phyloP scores from a whole-genome alignment of 1,284 basidiomycete species.

The Cutaneotrichosporon cutaneum region DNA sequence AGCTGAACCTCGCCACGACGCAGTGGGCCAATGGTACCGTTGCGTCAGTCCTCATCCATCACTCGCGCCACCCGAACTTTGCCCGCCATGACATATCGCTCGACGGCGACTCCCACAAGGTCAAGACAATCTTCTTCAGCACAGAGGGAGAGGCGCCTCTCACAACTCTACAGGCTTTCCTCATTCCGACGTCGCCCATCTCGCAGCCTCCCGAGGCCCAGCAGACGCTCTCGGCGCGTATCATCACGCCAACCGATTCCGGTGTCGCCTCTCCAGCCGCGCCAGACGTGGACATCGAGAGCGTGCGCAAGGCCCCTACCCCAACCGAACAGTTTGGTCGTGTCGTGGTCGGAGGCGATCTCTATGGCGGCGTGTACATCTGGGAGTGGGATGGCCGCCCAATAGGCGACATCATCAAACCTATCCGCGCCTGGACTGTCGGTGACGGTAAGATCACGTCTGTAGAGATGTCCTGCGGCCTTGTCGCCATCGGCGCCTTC shows the following conservation, averaged over 20 bases:
- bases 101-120: conserved; percentile 5
- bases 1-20: conserved; percentile 28
- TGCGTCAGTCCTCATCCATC: conserved; percentile 36
- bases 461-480: conserved; percentile 39
- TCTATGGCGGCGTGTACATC: conserved; percentile 37
- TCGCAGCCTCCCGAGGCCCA: conserved; percentile 19
- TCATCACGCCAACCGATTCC: conserved; percentile 18
- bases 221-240: conserved; percentile 18
- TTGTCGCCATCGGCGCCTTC: conserved; percentile 45
- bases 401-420: conserved; percentile 14
- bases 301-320: conserved; percentile 7
- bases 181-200: conserved; percentile 28
- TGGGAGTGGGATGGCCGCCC: conserved; percentile 40
- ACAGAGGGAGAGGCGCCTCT: conserved; percentile 26
- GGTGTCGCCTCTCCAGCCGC: conserved; percentile 17
- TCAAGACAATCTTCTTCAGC: conserved; percentile 22
- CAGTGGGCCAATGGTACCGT: conserved; percentile 6
- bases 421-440: conserved; percentile 40
- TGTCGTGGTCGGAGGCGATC: conserved; percentile 43
- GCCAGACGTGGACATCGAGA: conserved; percentile 14
- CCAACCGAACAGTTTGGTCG: conserved; percentile 29
- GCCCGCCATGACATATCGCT: conserved; percentile 35
- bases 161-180: conserved; percentile 21
- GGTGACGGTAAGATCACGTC: conserved; percentile 42
- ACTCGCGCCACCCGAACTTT: conserved; percentile 29